Evolutionary conservation across 176 grass and related monocot species (phyloP).

Genomic region (Eleusine coracana): DNA sequence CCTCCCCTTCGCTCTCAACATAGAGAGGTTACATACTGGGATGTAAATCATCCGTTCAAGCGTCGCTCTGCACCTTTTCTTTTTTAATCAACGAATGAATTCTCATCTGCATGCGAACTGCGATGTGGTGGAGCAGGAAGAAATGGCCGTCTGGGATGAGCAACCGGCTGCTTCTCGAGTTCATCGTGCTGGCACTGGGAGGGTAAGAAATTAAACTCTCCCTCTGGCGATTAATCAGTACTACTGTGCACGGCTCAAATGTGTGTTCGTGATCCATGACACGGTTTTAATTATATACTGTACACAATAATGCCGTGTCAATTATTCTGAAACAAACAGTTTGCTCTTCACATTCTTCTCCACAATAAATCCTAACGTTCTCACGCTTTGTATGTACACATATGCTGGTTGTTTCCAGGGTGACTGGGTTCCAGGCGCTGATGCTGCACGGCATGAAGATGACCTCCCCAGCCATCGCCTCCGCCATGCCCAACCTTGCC

Average conservation of each 20-base stretch:
- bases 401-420: slow-evolving; percentile 3
- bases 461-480: slow-evolving; percentile 70
- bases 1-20: slow-evolving; percentile 55
- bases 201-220: slow-evolving; percentile 45
- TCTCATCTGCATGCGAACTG: too few relatives aligned
- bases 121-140: slow-evolving; percentile 35
- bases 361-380: not conserved
- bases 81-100: too few relatives aligned
- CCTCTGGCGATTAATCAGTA: not conserved
- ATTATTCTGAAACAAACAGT: too few relatives aligned
- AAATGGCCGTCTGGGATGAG: slow-evolving; percentile 68
- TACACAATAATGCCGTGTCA: not conserved
- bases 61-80: too few relatives aligned
- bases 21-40: slow-evolving; percentile 51
- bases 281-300: too few relatives aligned
- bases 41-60: too few relatives aligned
- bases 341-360: not conserved
- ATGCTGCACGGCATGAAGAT: slow-evolving; percentile 74
- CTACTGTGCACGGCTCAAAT: not conserved
- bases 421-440: slow-evolving; percentile 63
- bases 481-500: slow-evolving; percentile 74
- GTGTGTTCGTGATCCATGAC: not conserved
- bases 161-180: slow-evolving; percentile 41
- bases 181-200: slow-evolving; percentile 66
- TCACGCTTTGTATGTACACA: not conserved